Evolutionary conservation across 441 rosid species (phyloP).

Genomic region (Capsella rubella): DNA sequence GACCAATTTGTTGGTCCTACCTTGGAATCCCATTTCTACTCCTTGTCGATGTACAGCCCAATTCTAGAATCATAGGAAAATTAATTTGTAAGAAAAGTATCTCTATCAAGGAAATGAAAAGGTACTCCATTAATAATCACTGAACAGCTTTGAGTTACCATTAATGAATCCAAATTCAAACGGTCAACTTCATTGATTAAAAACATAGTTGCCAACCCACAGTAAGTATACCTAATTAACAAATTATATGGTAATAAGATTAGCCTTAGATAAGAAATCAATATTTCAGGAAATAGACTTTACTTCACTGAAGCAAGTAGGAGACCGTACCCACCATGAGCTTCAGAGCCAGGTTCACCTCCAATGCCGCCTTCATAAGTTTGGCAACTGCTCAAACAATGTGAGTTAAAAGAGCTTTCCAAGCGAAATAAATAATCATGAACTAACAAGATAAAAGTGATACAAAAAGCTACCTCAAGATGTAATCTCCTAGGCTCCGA

Average conservation of each 20-base stretch:
- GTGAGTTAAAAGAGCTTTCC: conserved; percentile 6
- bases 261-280: background rate
- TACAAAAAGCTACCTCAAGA: conserved; percentile 64
- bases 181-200: conserved; percentile 75
- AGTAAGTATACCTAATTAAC: conserved; percentile 77
- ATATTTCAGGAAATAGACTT: background rate
- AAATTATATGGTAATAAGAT: conserved; percentile 39
- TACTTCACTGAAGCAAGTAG: conserved; percentile 30
- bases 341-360: conserved; percentile 97
- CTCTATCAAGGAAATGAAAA: conserved; percentile 10
- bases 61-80: conserved; percentile 53
- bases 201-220: conserved; percentile 95
- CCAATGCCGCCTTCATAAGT: conserved; percentile 97
- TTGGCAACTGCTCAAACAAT: conserved; percentile 72
- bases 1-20: conserved; percentile 89
- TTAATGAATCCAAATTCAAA: conserved; percentile 71
- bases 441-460: conserved; percentile 16
- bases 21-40: conserved; percentile 93
- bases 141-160: conserved; percentile 56
- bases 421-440: background rate
- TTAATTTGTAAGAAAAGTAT: background rate
- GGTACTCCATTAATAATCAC: conserved; percentile 17
- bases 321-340: conserved; percentile 95
- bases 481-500: conserved; percentile 77
- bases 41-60: conserved; percentile 94